Evolutionary conservation across 2,329 filamentous ascomycete genomes (phyloP).

Genomic region (Penicillium sp.): DNA sequence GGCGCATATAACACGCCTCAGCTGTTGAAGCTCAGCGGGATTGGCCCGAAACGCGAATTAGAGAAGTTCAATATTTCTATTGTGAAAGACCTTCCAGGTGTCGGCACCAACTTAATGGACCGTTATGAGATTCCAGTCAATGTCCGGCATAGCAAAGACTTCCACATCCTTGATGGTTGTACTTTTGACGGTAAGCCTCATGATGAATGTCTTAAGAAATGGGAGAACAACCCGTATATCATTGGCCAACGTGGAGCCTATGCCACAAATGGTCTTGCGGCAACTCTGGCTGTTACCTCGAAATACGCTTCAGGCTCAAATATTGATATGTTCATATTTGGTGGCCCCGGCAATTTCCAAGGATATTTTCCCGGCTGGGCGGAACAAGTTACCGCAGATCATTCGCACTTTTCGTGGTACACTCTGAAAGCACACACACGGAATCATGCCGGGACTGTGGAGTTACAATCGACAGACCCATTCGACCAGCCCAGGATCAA

Average conservation of each 20-base stretch:
- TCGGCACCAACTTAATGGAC: conserved; percentile 68
- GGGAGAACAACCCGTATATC: conserved; percentile 39
- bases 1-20: conserved; percentile 68
- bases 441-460: conserved; percentile 66
- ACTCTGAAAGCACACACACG: conserved; percentile 65
- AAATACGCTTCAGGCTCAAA: conserved; percentile 45
- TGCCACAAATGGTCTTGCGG: conserved; percentile 57
- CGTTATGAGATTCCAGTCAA: conserved; percentile 41
- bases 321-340: conserved; percentile 59
- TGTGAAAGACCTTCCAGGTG: conserved; percentile 62
- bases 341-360: conserved; percentile 60
- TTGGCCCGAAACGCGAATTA: conserved; percentile 61
- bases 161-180: conserved; percentile 36
- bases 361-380: conserved; percentile 53
- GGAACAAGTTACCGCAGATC: conserved; percentile 42
- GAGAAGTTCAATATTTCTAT: conserved; percentile 57
- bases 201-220: conserved; percentile 50
- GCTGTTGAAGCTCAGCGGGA: conserved; percentile 65
- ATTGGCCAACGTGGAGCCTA: conserved; percentile 46
- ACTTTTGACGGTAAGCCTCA: conserved; percentile 28
- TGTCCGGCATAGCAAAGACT: conserved; percentile 41
- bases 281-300: conserved; percentile 48
- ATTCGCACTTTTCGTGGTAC: conserved; percentile 50
- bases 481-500: conserved; percentile 65
- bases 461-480: conserved; percentile 63